Evolutionary conservation across 164 flowering plant species (phyloP), one percentile per base, ranked within the genome.

Genomic region (Houttuynia cordata): DNA sequence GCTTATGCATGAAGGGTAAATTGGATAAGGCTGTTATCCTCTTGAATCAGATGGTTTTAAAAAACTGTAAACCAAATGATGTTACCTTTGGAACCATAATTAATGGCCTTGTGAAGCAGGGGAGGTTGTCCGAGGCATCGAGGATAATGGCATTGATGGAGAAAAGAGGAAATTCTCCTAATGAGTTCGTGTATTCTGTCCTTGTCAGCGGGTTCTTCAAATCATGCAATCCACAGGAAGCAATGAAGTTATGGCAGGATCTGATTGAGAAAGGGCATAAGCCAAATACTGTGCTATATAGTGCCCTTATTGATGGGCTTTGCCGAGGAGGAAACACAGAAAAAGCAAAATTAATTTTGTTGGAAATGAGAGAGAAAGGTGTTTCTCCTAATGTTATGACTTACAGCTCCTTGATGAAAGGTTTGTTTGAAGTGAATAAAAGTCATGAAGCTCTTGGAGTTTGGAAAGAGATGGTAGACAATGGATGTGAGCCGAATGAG

Each of bases 121-220:
- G 91, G 53, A 80, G 80, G 68, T 70, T 79, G 41, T 59, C 64
- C 42, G 96, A 87, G 60, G 96, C 78, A 1, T 69, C 61, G 18
- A 58, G 24, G 13, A 41, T 87, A 20, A 63, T 88, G 64, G 57
- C 59, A 57, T 74, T 71, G 21, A 81, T 88, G 89, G 82, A 78
- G 69, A 85, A 82, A 72, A 81, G 81, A 72, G 91, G 96, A 13
- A 64, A 57, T 50, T 64, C 0, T 21, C 75, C 78, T 8, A 88
- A 86, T 72, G 82, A 79, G 60, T 78, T 75, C 70, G 61, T 83
- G 52, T 88, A 88, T 62, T 88, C 97, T 10, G 22, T 83, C 17
- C 85, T 91, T 60, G 22, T 88, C 53, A 83, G 83, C 73, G 96
- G 96, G 39, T 75, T 91, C 64, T 91, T 86, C 60, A 91, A 83